Conservation (phyloP, 306 rosid species). For the Pyrus bretschneideri region DNA sequence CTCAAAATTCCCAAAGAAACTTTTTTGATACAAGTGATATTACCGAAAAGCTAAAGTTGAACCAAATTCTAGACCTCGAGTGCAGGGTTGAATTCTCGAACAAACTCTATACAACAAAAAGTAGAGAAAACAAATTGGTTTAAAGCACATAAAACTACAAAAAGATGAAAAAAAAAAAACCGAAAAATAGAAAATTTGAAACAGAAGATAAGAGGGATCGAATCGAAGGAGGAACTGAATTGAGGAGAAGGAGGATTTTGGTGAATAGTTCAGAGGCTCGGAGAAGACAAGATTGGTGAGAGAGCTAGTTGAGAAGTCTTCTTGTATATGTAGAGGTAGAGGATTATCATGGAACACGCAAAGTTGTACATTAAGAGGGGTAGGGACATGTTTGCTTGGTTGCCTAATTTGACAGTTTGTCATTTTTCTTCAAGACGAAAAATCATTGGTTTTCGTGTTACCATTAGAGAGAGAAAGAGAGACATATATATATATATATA, state of each 20-base stretch:
- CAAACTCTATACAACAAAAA: background rate
- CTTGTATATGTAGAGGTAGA: conserved; percentile 37
- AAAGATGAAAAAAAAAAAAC: conserved; percentile 9
- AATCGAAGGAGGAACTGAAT: background rate
- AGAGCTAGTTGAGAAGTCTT: conserved; percentile 18
- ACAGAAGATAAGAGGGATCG: background rate
- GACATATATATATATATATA: too few species aligned
- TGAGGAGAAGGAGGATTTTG: background rate
- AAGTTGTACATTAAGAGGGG: conserved; percentile 28
- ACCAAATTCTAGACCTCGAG: background rate
- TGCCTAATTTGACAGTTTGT: conserved; percentile 33
- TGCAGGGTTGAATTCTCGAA: background rate
- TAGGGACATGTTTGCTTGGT: conserved; percentile 40
- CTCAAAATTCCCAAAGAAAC: background rate
- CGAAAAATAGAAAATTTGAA: background rate
- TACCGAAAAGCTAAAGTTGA: background rate
- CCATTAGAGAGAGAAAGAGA: too few species aligned
- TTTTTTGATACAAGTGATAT: background rate
- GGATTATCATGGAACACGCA: conserved; percentile 26
- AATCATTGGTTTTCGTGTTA: background rate
- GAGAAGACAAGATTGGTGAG: conserved; percentile 13
- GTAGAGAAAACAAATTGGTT: background rate
- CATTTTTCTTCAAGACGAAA: background rate
- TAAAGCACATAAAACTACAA: conserved; percentile 29
- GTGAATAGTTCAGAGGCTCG: conserved; percentile 16